phyloP scores from a whole-genome alignment of 208 protist genomes.

The Naegleria lovaniensis region DNA sequence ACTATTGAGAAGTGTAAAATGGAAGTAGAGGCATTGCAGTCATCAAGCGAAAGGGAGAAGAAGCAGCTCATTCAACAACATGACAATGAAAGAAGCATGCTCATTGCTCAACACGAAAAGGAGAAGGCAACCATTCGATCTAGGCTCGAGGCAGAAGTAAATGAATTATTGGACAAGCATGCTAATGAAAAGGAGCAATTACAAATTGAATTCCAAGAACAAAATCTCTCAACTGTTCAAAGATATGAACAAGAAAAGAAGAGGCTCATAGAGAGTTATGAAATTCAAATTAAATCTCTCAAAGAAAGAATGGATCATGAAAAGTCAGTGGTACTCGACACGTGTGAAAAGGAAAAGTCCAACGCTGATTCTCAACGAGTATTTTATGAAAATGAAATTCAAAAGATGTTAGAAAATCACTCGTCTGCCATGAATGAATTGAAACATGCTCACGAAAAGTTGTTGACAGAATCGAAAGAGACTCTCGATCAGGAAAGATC shows the following conservation, averaged over 20 bases:
- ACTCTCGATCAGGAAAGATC: neutral
- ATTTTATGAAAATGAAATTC: neutral
- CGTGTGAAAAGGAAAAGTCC: neutral
- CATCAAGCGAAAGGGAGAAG: neutral
- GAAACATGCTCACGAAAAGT: neutral
- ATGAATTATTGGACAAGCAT: neutral
- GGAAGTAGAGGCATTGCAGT: neutral
- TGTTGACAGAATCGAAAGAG: neutral
- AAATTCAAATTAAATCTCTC: neutral
- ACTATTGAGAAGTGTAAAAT: neutral
- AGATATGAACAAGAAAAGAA: neutral
- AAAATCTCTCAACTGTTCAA: neutral
- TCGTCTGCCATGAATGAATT: neutral
- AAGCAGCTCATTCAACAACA: neutral
- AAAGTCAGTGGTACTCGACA: neutral
- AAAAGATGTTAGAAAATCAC: neutral
- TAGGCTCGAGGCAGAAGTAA: neutral
- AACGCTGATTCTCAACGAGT: neutral
- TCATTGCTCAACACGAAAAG: neutral
- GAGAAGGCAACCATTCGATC: neutral
- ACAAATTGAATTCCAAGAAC: no score
- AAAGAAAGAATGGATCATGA: neutral
- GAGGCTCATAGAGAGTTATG: no score
- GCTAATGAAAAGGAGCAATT: neutral
- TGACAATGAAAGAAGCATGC: neutral